Percentiles rank a stretch among this genome's conserved stretches.
Conservation (phyloP, 1,139 yeast species). For the Suhomyces ambrosiae region DNA sequence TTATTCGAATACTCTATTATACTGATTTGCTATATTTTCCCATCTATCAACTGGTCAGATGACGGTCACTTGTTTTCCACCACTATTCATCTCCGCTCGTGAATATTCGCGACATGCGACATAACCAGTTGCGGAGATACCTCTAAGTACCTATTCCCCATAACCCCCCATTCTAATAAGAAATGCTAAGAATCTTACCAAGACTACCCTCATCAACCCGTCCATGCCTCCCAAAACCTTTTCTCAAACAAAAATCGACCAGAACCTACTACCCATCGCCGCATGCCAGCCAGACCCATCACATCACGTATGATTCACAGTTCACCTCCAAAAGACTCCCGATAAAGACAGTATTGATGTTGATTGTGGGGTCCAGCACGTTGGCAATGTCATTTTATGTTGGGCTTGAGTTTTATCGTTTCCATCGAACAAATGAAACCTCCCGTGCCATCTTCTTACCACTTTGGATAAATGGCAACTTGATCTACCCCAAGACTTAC, state of each 20-base stretch:
- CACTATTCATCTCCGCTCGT: too few species aligned
- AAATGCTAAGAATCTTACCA: not conserved
- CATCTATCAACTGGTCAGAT: too few species aligned
- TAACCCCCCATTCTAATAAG: too few species aligned
- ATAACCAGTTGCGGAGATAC: too few species aligned
- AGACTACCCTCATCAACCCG: not conserved
- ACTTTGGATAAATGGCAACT: slow-evolving; percentile 34
- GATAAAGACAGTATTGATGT: slow-evolving; percentile 24
- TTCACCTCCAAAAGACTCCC: slow-evolving; percentile 18
- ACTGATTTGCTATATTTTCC: too few species aligned
- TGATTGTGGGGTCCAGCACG: slow-evolving; percentile 27
- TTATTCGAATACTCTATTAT: too few species aligned
- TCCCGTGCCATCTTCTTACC: slow-evolving; percentile 29
- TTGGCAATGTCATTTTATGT: slow-evolving; percentile 30
- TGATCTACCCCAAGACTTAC: slow-evolving; percentile 24
- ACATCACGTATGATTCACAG: slow-evolving; percentile 3
- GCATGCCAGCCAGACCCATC: slow-evolving; percentile 5
- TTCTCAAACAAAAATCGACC: not conserved
- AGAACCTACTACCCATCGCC: slow-evolving; percentile 3
- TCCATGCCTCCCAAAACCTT: not conserved
- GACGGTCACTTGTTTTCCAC: too few species aligned
- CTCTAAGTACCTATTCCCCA: too few species aligned
- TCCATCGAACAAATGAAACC: slow-evolving; percentile 13
- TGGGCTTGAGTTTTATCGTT: slow-evolving; percentile 23
- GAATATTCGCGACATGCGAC: too few species aligned